These are phyloP conservation scores for Parafenestella ontariensis DNA, from an alignment of 2,329 filamentous ascomycete genomes.

Conservation along the genomic window DNA sequence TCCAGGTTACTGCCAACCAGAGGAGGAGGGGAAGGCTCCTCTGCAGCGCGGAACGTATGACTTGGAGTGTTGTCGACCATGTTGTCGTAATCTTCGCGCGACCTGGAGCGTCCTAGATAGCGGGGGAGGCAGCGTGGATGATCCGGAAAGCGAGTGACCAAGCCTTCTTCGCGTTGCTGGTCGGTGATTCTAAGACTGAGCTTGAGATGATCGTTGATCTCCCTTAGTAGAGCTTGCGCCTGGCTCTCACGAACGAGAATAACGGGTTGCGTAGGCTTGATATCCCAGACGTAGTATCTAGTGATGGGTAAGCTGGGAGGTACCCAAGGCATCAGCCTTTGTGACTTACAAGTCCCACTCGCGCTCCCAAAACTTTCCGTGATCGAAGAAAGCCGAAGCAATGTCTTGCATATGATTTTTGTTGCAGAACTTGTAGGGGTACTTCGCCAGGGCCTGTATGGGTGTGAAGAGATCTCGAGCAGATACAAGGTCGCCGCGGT, in stretches of 20 bases:
- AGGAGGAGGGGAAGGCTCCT: constrained; percentile 27
- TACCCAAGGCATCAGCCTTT: constrained; percentile 25
- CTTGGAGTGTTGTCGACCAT: constrained; percentile 36
- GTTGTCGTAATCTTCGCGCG: constrained; percentile 53
- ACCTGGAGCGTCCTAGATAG: constrained; percentile 67
- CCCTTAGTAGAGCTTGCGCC: constrained; percentile 67
- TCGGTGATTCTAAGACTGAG: constrained; percentile 65
- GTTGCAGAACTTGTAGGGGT: constrained; percentile 66
- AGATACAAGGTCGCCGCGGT: constrained; percentile 43
- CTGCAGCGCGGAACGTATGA: constrained; percentile 14
- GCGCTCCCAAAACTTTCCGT: constrained; percentile 64
- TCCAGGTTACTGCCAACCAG: constrained; percentile 50
- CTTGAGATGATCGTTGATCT: constrained; percentile 67
- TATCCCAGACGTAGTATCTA: constrained; percentile 71
- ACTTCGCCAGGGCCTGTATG: constrained; percentile 60
- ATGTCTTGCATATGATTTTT: constrained; percentile 56
- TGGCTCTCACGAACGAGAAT: constrained; percentile 73
- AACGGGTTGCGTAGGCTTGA: constrained; percentile 58
- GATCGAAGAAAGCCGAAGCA: constrained; percentile 63
- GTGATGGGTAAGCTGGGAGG: constrained; percentile 4
- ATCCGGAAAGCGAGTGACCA: constrained; percentile 68
- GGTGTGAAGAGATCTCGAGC: constrained; percentile 49
- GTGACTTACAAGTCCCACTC: constrained; percentile 78
- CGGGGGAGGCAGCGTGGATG: constrained; percentile 69
- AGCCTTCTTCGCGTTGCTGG: constrained; percentile 58